Percentiles rank a stretch among this genome's conserved stretches.
Conservation (phyloP, 441 rosid genomes). For the Corymbia calophylla region DNA sequence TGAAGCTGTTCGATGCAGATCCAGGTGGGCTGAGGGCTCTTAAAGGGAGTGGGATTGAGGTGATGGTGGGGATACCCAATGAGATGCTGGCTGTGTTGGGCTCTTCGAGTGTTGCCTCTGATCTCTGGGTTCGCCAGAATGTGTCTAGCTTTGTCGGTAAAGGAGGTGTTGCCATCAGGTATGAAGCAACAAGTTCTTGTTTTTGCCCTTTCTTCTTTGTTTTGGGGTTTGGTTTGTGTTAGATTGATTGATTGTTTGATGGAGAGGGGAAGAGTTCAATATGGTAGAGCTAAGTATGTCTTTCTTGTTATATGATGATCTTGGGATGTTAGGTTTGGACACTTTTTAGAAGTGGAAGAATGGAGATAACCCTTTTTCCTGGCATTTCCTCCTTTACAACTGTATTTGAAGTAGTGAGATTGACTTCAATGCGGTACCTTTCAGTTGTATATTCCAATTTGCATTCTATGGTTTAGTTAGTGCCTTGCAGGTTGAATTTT, state of each 20-base stretch:
- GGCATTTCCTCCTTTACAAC: not conserved
- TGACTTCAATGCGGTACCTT: not conserved
- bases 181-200: not conserved
- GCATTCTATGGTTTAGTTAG: not conserved
- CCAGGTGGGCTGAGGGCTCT: conserved; percentile 52
- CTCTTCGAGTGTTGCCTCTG: conserved; percentile 54
- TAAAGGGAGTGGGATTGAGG: conserved; percentile 78
- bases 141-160: conserved; percentile 65
- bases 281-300: not conserved
- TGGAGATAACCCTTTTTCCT: not conserved
- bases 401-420: not conserved
- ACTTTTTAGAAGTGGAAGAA: not conserved
- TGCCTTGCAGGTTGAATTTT: not conserved
- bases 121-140: conserved; percentile 79
- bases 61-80: conserved; percentile 87
- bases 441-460: not conserved
- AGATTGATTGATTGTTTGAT: not conserved
- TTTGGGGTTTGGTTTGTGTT: not conserved
- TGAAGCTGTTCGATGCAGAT: conserved; percentile 82
- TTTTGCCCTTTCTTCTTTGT: not conserved
- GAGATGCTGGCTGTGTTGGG: conserved; percentile 50
- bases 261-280: not conserved
- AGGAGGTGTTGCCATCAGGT: conserved; percentile 87
- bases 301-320: not conserved
- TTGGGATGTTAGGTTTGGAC: not conserved